These are phyloP conservation scores for Oryza longistaminata DNA, from an alignment of 176 grass and related monocot species.

Conservation along the genomic window DNA sequence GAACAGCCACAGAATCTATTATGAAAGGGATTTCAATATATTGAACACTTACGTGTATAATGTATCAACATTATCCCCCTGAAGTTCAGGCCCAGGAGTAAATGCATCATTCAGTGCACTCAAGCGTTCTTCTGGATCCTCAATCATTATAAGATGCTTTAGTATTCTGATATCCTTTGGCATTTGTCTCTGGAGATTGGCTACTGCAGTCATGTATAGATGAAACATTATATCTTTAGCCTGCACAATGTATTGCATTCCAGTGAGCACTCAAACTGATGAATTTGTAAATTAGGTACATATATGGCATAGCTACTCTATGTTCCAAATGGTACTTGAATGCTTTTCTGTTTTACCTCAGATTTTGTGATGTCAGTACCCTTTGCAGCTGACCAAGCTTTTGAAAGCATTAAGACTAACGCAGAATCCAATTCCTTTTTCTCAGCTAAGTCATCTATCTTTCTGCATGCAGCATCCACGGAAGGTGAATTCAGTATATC, in stretches of 20 bases:
- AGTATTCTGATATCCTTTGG: conserved; percentile 92
- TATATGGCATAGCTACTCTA: background rate
- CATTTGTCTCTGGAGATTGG: conserved; percentile 79
- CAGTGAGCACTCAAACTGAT: background rate
- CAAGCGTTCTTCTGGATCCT: conserved; percentile 68
- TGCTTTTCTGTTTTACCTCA: conserved; percentile 48
- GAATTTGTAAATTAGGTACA: background rate
- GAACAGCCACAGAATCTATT: background rate
- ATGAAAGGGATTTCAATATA: background rate
- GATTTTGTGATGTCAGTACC: conserved; percentile 78
- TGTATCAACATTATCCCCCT: conserved; percentile 69
- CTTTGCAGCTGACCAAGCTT: conserved; percentile 90
- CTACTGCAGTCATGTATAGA: conserved; percentile 74
- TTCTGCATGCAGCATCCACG: conserved; percentile 67
- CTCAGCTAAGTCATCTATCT: conserved; percentile 85
- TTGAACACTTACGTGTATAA: conserved; percentile 67
- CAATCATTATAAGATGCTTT: conserved; percentile 74
- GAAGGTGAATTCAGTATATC: conserved; percentile 81
- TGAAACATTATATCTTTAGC: conserved; percentile 80
- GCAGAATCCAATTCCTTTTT: conserved; percentile 87
- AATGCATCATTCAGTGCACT: conserved; percentile 70
- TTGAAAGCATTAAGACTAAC: conserved; percentile 70
- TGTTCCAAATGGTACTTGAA: background rate
- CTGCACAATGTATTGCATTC: conserved; percentile 37
- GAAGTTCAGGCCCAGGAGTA: conserved; percentile 74